Base-by-base conservation (phyloP, 78 protist species). In the Dictyostelium firmibasis region DNA sequence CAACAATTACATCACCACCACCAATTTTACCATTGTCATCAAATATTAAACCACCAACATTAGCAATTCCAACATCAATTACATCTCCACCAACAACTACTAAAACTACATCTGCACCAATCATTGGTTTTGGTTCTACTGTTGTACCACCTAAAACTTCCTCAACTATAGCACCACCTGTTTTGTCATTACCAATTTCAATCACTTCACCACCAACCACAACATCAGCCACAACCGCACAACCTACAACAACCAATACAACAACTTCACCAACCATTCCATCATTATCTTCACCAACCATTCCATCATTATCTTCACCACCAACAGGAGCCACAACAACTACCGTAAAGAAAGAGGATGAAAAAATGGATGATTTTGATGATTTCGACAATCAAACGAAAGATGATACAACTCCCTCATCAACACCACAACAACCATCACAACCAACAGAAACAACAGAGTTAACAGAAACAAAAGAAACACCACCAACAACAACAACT, bases 51-150 rank as follows among this genome's bases (percentile, higher is more conserved):
- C 83, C 83, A 35, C 60, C 86, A 38, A 18, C 81, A 25, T 76
- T 76, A 14, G n/a, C 84, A 79, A 33, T 44, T 6, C 84, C 84
- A 27, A 0, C 84, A 36, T 14, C 36, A 44, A 25, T 44, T 27
- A 75, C 53, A 23, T 44, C 57, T 29, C 69, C 84, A 79, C 70
- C 84, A 47, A 23, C 84, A 76, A 4, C 10, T 10, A 35, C 57
- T 11, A 36, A 23, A 79, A 50, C 70, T 23, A 50, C 84, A 47
- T n/a, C 84, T 13, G n/a, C 69, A 79, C 84, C 84, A 79, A 47
- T n/a, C 31, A 79, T 79, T 44, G 67, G 67, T 38, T 35, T 38
- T 0, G 47, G 25, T 18, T 35, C 81, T 16, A 35, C 27, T 64
- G 75, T 27, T 67, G 75, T 25, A 27, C 67, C 67, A 57, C 27